Percentiles rank a stretch among this genome's conserved stretches.
Conservation (phyloP, 192 early-diverging fungal genomes). For the Backusella psychrophila region DNA sequence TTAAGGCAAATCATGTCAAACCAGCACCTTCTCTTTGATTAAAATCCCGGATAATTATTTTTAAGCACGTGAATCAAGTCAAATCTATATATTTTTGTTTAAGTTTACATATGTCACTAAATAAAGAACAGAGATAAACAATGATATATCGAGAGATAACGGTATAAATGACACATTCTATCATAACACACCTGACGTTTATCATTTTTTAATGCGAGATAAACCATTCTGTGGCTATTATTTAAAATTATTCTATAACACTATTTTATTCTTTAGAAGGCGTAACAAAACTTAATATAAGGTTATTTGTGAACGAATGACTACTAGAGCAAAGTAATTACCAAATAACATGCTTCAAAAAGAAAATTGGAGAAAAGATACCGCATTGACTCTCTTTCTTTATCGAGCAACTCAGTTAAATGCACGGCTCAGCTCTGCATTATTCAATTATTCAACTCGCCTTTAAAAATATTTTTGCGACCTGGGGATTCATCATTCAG, state of each 20-base stretch:
- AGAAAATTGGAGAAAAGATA: neutral
- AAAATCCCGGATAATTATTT: neutral
- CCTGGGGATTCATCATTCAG: too few species aligned
- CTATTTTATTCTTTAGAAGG: neutral
- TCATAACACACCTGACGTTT: neutral
- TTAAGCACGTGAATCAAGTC: neutral
- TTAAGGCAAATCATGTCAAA: neutral
- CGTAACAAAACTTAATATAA: neutral
- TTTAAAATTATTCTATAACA: neutral
- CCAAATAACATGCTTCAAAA: neutral
- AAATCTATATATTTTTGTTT: neutral
- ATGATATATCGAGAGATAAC: neutral
- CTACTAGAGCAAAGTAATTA: neutral
- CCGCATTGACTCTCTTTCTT: neutral
- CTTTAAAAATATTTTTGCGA: too few species aligned
- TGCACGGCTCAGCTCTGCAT: neutral
- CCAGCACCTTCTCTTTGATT: neutral
- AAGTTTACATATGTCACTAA: neutral
- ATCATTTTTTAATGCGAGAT: neutral
- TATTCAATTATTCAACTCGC: too few species aligned
- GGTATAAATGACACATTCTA: neutral
- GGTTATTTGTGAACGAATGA: neutral
- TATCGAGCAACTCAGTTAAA: neutral
- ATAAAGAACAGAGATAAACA: neutral
- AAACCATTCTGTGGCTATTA: neutral